phyloP scores from a whole-genome alignment of 768 basidiomycete genomes.

The Boletus rufocinnamomeus region DNA sequence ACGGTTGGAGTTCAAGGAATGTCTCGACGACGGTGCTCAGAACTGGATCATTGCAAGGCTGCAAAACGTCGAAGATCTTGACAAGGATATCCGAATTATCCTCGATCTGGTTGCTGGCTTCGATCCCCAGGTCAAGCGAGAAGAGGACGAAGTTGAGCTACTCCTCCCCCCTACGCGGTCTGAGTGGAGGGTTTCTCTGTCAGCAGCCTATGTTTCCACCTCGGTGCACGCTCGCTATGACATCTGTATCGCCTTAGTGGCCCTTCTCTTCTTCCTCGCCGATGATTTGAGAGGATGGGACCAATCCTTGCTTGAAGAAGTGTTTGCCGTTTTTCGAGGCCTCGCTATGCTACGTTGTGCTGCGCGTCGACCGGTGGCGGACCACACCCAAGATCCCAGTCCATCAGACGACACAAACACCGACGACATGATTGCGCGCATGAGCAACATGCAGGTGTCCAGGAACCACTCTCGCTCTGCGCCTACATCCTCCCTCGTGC shows the following conservation, averaged over 20 bases:
- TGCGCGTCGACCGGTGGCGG: conserved; percentile 56
- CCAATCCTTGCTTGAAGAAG: conserved; percentile 63
- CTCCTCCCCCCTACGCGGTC: conserved; percentile 55
- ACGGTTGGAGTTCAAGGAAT: conserved; percentile 52
- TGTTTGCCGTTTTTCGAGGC: conserved; percentile 80
- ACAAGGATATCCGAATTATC: conserved; percentile 53
- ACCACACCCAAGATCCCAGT: conserved; percentile 33
- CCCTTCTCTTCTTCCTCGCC: conserved; percentile 69
- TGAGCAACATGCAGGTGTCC: conserved; percentile 77
- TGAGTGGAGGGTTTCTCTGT: conserved; percentile 62
- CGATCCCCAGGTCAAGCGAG: conserved; percentile 68
- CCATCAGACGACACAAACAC: conserved; percentile 43
- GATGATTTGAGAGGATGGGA: conserved; percentile 66
- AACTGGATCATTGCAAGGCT: conserved; percentile 65
- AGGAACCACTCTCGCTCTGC: conserved; percentile 45
- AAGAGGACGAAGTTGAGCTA: conserved; percentile 68
- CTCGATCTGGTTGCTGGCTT: conserved; percentile 75
- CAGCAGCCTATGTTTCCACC: conserved; percentile 60
- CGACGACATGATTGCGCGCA: conserved; percentile 62
- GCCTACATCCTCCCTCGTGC: conserved; percentile 63
- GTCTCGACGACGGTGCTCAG: conserved; percentile 58
- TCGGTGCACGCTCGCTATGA: conserved; percentile 77
- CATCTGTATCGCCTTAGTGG: conserved; percentile 63
- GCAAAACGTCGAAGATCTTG: conserved; percentile 56
- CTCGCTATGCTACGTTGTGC: conserved; percentile 69